Evolutionary conservation across 1,284 basidiomycete genomes (phyloP), one percentile per base, ranked within the genome.

Genomic region (Moesziomyces antarcticus): DNA sequence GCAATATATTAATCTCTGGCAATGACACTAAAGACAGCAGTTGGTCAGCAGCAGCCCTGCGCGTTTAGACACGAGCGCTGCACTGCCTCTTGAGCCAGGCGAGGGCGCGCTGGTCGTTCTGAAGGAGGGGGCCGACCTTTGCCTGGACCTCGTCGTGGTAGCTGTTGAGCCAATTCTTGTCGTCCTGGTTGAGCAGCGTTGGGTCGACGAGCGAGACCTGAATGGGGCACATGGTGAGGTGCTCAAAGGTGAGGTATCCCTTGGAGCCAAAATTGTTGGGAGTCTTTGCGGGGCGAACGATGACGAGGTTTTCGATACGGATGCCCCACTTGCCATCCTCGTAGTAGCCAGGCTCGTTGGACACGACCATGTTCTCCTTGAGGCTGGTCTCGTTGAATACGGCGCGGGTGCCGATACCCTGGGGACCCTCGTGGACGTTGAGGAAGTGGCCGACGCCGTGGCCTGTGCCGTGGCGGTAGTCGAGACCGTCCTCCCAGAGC

Each of bases 241-340:
- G 76, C 53, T 80, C 76, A 33, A 80, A 79, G 16, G 69, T 73
- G 24, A 79, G 48, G 49, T 75, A 80, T 16, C 76, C 73, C 50
- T 80, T 80, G 49, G 89, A 88, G 5, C 93, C 93, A 84, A 95
- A 97, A 82, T 93, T 92, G 83, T 94, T 89, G 7, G 87, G 89
- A 1, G 93, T 94, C 37, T 69, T 65, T 21, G 76, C 81, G 40
- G 61, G 72, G 10, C 58, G 56, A 14, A 78, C 79, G 49, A 79
- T 74, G 48, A 82, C 73, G 9, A 84, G 60, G 82, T 90, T 94
- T 86, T 99, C 96, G 77, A 97, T 94, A 3, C 96, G 90, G 74
- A 98, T 93, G 3, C 96, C 96, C 82, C 91, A 99, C 62, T 89
- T 87, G 6, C 94, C 96, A 78, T 97, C 94, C 18, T 90, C 90